These are phyloP conservation scores for Leptodermis oblonga DNA, from an alignment of 257 asterid species.

Conservation along the genomic window DNA sequence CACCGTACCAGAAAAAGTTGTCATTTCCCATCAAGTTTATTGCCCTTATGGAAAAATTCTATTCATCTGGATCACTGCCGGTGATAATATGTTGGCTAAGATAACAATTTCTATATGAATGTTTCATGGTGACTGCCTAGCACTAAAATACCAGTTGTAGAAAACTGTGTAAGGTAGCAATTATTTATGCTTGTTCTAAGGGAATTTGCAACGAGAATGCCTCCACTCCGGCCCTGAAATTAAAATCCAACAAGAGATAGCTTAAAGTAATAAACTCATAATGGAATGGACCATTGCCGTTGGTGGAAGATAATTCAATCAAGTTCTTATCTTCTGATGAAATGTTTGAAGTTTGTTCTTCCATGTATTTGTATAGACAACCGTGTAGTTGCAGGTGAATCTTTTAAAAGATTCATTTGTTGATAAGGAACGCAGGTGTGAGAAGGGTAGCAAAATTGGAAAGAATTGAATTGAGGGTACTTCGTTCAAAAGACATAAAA, in stretches of 20 bases:
- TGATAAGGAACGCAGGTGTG: too few species aligned
- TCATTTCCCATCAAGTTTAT: constrained; percentile 64
- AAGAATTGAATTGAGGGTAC: too few species aligned
- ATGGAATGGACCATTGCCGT: constrained; percentile 33
- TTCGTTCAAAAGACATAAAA: too few species aligned
- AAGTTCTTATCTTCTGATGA: constrained; percentile 59
- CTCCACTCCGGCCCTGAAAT: constrained; percentile 73
- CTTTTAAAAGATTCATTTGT: too few species aligned
- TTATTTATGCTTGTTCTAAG: constrained; percentile 73
- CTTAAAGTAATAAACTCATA: constrained; percentile 69
- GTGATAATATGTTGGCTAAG: constrained; percentile 82
- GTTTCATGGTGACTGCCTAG: constrained; percentile 80
- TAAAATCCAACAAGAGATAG: constrained; percentile 64
- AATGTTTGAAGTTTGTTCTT: constrained; percentile 55
- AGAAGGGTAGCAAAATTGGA: too few species aligned
- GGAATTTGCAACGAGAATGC: constrained; percentile 61
- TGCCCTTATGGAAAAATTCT: constrained; percentile 63
- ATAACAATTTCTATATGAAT: constrained; percentile 58
- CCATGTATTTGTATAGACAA: too few species aligned
- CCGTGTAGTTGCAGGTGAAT: too few species aligned
- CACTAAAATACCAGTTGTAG: constrained; percentile 59
- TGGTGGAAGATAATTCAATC: constrained; percentile 53
- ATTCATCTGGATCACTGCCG: constrained; percentile 63
- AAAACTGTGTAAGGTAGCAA: constrained; percentile 71
- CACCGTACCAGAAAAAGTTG: constrained; percentile 68